These are phyloP conservation scores for Rhynchospora pubera DNA, from an alignment of 176 grass and related monocot genomes.

Conservation along the genomic window DNA sequence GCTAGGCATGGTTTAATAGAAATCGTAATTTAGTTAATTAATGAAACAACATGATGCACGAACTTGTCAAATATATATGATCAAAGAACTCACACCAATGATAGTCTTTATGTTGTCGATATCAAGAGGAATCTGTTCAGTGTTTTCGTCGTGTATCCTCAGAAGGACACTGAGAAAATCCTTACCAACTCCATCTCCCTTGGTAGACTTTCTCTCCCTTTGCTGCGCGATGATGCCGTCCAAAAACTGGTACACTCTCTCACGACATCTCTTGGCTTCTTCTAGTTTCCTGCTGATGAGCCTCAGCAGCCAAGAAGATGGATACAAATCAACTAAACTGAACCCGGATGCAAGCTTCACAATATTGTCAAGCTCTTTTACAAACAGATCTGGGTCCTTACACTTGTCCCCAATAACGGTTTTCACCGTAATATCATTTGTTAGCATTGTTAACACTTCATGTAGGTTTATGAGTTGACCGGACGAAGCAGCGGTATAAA, in stretches of 20 bases:
- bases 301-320: slow-evolving; percentile 29
- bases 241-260: background rate
- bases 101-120: too few species aligned
- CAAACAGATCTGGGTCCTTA: background rate
- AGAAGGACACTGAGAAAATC: background rate
- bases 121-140: background rate
- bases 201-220: background rate
- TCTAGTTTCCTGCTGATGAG: slow-evolving; percentile 5
- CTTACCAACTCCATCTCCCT: background rate
- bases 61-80: too few species aligned
- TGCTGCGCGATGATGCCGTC: background rate
- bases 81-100: too few species aligned
- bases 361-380: background rate
- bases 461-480: background rate
- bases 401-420: background rate
- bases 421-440: background rate
- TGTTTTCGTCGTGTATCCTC: background rate
- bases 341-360: slow-evolving; percentile 23
- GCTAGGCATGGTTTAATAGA: too few species aligned
- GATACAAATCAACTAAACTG: slow-evolving; percentile 44
- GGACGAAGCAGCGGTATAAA: background rate
- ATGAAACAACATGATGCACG: too few species aligned
- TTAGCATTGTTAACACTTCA: background rate
- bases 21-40: too few species aligned
- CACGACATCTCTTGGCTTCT: background rate